phyloP scores from a whole-genome alignment of 2,329 filamentous ascomycete genomes.

The Nothomitra cinnamomea region DNA sequence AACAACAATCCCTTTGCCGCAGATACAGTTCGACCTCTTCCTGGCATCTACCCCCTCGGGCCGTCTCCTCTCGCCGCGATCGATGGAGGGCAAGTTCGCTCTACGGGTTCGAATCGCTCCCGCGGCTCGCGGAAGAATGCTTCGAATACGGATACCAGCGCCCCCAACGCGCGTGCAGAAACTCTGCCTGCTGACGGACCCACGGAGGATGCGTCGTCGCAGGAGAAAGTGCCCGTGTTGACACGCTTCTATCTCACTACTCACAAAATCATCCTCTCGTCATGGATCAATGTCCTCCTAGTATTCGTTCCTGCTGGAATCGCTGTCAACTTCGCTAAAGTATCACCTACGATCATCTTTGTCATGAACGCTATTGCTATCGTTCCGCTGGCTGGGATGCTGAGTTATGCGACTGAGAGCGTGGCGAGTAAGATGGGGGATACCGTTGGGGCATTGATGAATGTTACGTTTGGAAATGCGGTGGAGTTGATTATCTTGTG shows the following conservation, averaged over 20 bases:
- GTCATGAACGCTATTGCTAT: conserved; percentile 61
- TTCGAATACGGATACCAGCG: conserved; percentile 15
- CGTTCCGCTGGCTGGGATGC: conserved; percentile 53
- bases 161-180: conserved; percentile 15
- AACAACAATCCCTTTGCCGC: conserved; percentile 4
- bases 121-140: neutral
- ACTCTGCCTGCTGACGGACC: conserved; percentile 24
- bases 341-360: conserved; percentile 47
- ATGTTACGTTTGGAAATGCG: conserved; percentile 64
- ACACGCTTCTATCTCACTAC: conserved; percentile 31
- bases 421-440: conserved; percentile 58
- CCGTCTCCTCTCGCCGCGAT: neutral
- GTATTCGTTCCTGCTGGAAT: conserved; percentile 69
- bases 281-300: conserved; percentile 62
- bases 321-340: conserved; percentile 35
- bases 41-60: neutral
- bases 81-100: neutral
- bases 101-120: neutral
- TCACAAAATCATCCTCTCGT: conserved; percentile 45
- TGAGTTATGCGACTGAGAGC: conserved; percentile 59
- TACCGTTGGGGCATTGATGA: conserved; percentile 54
- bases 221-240: conserved; percentile 23
- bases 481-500: conserved; percentile 66
- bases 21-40: neutral
- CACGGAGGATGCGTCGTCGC: conserved; percentile 26